Evolutionary conservation across 371 early-diverging fungal genomes (phyloP), one percentile per base, ranked within the genome.

Genomic region (Mucor racemosus): DNA sequence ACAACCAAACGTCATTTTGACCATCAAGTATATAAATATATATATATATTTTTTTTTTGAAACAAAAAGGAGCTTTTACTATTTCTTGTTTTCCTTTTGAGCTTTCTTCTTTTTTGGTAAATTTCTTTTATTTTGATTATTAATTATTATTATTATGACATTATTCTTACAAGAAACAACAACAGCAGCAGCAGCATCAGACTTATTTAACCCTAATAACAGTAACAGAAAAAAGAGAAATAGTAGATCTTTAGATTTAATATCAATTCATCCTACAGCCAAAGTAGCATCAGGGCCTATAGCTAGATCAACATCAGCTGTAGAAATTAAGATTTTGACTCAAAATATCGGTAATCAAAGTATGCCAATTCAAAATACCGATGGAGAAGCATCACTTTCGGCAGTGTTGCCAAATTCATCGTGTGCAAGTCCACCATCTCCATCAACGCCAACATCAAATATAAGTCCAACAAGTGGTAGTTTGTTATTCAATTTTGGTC

Each of bases 161-260:
- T 41, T 75, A 26, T 54, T 68, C 7, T 39, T 68, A 21, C 68
- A 68, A 58, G 62, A 62, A 62, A 53, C 72, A n/a, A 55, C 69
- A 53, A 36, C 62, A 19, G 19, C n/a, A 44, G 17, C 44, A 17
- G n/a, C 44, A 17, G 15, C n/a, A 14, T 3, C 13, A 26, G 21
- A 10, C 26, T 26, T 26, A 26, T 26, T 26, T 26, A 26, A 26
- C 3, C 26, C 26, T 26, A 26, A 26, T 26, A 26, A 3, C 26
- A 26, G 3, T 26, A 26, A 11, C 26, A 35, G 11, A 39, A 62
- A 53, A 14, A 76, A 79, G 53, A 68, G 80, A 57, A 70, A 75
- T 26, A 79, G 79, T 44, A 67, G 76, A 54, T 79, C 80, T 6
- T 65, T 77, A 8, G 79, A 81, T 69, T 44, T 79, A 19, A 50